These are phyloP conservation scores for Botrytis medusae DNA, from an alignment of 2,329 filamentous ascomycete species.

Conservation along the genomic window DNA sequence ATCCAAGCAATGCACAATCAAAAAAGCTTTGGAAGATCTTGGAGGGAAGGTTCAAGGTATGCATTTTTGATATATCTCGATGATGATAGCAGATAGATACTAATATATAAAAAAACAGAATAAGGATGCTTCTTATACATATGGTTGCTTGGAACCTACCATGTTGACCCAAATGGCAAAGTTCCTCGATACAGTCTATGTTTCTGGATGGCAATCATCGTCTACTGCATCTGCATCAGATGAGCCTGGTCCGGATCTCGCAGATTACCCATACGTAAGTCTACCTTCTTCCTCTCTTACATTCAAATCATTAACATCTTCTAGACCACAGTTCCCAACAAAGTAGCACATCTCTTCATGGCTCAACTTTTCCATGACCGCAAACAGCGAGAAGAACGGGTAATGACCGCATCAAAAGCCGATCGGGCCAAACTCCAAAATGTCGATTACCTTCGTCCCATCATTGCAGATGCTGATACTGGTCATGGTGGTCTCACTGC, in stretches of 20 bases:
- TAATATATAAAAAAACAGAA: slow-evolving; percentile 51
- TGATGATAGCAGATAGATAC: not conserved
- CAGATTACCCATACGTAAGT: slow-evolving; percentile 89
- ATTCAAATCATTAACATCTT: slow-evolving; percentile 3
- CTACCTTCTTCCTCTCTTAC: not conserved
- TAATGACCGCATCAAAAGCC: slow-evolving; percentile 66
- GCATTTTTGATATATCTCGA: slow-evolving; percentile 5
- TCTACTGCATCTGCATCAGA: slow-evolving; percentile 93
- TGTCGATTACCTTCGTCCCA: slow-evolving; percentile 90
- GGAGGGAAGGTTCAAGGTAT: slow-evolving; percentile 79
- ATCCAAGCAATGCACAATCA: slow-evolving; percentile 81
- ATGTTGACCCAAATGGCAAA: slow-evolving; percentile 99
- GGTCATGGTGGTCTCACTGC: slow-evolving; percentile 97
- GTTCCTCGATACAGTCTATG: slow-evolving; percentile 97
- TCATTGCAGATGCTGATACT: slow-evolving; percentile 95
- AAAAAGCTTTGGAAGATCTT: slow-evolving; percentile 96
- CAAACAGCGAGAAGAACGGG: slow-evolving; percentile 94
- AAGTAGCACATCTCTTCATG: slow-evolving; percentile 96
- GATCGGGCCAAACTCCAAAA: slow-evolving; percentile 74
- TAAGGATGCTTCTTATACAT: slow-evolving; percentile 87
- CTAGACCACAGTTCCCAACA: slow-evolving; percentile 96
- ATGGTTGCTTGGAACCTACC: slow-evolving; percentile 94
- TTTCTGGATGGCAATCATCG: slow-evolving; percentile 98
- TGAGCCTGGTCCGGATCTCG: slow-evolving; percentile 95
- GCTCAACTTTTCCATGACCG: slow-evolving; percentile 99